Percentiles rank a stretch among this genome's conserved stretches.
Evolutionary conservation across 345 rosid species (phyloP).

Genomic region (Populus pruinosa): DNA sequence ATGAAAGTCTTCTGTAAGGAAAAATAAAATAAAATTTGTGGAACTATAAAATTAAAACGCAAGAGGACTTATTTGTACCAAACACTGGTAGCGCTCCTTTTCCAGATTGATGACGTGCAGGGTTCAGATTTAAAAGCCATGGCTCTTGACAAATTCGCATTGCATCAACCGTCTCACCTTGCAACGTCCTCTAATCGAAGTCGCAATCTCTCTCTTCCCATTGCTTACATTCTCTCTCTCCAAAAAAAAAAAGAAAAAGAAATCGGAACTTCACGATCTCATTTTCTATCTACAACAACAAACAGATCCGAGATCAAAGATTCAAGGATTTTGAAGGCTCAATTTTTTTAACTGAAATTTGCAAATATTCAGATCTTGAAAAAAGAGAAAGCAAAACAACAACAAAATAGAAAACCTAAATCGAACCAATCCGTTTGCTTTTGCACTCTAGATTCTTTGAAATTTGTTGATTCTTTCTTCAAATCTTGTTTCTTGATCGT

Average conservation of each 20-base stretch:
- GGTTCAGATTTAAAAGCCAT: slow-evolving; percentile 49
- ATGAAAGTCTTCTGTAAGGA: too few relatives aligned
- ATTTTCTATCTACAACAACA: background rate
- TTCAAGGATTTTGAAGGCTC: background rate
- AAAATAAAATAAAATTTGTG: too few relatives aligned
- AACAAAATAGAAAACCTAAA: slow-evolving; percentile 1
- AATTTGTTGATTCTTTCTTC: slow-evolving; percentile 3
- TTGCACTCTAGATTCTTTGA: background rate
- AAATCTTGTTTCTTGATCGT: background rate
- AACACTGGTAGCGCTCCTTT: background rate
- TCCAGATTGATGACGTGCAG: slow-evolving; percentile 75
- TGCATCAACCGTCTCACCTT: background rate
- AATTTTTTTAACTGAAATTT: background rate
- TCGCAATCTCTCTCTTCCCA: background rate
- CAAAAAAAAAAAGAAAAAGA: background rate
- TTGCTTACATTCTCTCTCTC: background rate
- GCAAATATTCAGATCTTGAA: background rate
- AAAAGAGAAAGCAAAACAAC: background rate
- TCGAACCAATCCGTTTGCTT: background rate
- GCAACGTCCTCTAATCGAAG: too few relatives aligned
- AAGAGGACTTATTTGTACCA: background rate
- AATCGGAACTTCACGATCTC: background rate
- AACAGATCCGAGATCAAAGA: slow-evolving; percentile 5
- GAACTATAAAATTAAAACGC: too few relatives aligned
- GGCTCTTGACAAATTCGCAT: slow-evolving; percentile 32